Evolutionary conservation across 2,329 filamentous ascomycete genomes (phyloP), one percentile per base, ranked within the genome.

Genomic region (Seiridium unicorne): DNA sequence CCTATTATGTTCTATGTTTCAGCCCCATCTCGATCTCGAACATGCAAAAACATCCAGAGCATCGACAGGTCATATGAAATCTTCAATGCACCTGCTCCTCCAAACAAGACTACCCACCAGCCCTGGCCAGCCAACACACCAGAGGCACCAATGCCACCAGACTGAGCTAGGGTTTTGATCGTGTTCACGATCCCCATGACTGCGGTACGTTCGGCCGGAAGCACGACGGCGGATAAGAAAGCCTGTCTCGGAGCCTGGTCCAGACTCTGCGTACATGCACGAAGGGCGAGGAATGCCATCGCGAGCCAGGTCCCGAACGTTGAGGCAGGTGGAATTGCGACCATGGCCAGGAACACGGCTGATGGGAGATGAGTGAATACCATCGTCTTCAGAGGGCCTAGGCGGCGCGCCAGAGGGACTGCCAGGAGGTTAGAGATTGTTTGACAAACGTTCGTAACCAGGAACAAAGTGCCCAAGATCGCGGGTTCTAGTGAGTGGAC

Each of bases 121-220:
- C 73, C 72, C 7, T 70, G 67, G 2, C 72, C 71, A 1, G 79
- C 78, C 57, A 84, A 61, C 5, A 77, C 65, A 36, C 81, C 82
- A 0, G 81, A 83, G 38, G 82, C 68, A 4, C 79, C 64, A 1
- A 81, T 81, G 1, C 81, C 82, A 8, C 74, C 67, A 59, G 77
- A 81, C 65, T 82, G 78, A 40, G 73, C 73, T 34, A 77, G 71
- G 1, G 81, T 83, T 68, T 82, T 83, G 44, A 81, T 76, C 3
- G 79, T 77, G 54, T 84, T 83, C 8, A 83, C 74, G 0, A 80
- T 73, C 0, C 81, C 82, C 80, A 84, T 82, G 13, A 83, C 80
- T 1, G 80, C 79, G 2, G 81, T 84, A 4, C 81, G 76, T 64
- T 83, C 81, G 32, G 76, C 72, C 0, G 79, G 73, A n/a, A 79